Evolutionary conservation across 208 protist genomes (phyloP), one percentile per base, ranked within the genome.

Genomic region (Trypanosoma caninum): DNA sequence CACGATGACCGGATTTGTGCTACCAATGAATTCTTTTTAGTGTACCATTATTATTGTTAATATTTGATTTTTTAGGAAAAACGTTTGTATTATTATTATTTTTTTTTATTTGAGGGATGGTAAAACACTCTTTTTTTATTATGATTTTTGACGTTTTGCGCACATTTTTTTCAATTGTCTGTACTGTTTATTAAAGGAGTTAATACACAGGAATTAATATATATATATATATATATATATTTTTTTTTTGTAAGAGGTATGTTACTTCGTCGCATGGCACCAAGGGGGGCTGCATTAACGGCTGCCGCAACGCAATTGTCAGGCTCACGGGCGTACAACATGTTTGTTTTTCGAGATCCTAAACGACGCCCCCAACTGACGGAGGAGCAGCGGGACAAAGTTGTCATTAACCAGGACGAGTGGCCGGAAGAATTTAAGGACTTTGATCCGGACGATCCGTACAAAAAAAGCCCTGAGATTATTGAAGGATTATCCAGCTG

Each of bases 371-470:
- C 91, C 6, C 91, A 96, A 73, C 50, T 96, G 48, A 80, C 76
- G n/a, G 59, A 79, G 2, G 91, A 96, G 70, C 84, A 96, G 62
- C 78, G 85, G 14, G 82, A 78, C 13, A 86, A 96, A 65, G 87
- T 96, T 50, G 73, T 83, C 61, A 86, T 96, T 41, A 87, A 96
- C 76, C 87, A 96, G 67, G 76, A 58, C 2, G 75, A 94, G 65
- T 96, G 91, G 91, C 91, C 91, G 14, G 84, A 78, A 48, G 87
- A 94, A 72, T 96, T 96, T 74, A 81, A 77, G 30, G 80, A 96
- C 71, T 94, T 84, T 75, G 91, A 96, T 57, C 87, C 87, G 2
- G 79, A 94, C 51, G 91, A 96, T 67, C 91, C 91, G 23, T 96
- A 96, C 80, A 96, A 96, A 72, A 91, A 94, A 56, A 82, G 67